Evolutionary conservation across 345 rosid genomes (phyloP).

Genomic region (Luvunga scandens): DNA sequence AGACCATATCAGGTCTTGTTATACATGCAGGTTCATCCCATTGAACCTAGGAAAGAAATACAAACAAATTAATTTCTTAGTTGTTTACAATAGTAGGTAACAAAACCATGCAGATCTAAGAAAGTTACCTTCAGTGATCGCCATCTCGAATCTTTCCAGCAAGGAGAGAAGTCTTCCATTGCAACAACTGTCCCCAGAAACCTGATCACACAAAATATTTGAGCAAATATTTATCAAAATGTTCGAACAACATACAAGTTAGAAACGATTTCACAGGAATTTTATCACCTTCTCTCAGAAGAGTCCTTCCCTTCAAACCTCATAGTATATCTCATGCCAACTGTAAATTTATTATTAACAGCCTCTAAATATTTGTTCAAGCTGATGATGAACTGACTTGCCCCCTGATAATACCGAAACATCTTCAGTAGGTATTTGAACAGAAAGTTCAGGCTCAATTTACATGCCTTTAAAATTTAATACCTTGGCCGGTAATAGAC

Average conservation of each 20-base stretch:
- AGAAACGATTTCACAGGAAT: background rate
- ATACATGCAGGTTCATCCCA: conserved; percentile 94
- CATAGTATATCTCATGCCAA: conserved; percentile 91
- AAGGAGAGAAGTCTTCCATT: conserved; percentile 64
- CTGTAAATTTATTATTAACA: conserved; percentile 51
- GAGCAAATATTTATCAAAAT: conserved; percentile 10
- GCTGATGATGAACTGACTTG: conserved; percentile 81
- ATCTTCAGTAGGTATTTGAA: conserved; percentile 13
- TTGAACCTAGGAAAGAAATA: conserved; percentile 48
- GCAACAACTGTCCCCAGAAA: conserved; percentile 87
- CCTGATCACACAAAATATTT: conserved; percentile 37
- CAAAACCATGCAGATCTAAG: conserved; percentile 18
- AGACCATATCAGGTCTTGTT: conserved; percentile 77
- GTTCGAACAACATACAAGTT: conserved; percentile 1
- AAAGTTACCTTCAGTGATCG: conserved; percentile 66
- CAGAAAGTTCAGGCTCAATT: background rate
- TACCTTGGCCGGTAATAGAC: conserved; percentile 93
- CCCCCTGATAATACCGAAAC: conserved; percentile 34
- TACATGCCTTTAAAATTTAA: background rate
- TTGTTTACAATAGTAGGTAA: background rate
- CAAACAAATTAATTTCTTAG: background rate
- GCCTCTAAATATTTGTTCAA: conserved; percentile 78
- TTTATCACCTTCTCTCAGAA: conserved; percentile 76
- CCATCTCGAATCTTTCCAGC: conserved; percentile 84
- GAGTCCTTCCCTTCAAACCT: conserved; percentile 90